Evolutionary conservation across 495 filamentous ascomycete species (phyloP).

Genomic region (Bacidia rubella): DNA sequence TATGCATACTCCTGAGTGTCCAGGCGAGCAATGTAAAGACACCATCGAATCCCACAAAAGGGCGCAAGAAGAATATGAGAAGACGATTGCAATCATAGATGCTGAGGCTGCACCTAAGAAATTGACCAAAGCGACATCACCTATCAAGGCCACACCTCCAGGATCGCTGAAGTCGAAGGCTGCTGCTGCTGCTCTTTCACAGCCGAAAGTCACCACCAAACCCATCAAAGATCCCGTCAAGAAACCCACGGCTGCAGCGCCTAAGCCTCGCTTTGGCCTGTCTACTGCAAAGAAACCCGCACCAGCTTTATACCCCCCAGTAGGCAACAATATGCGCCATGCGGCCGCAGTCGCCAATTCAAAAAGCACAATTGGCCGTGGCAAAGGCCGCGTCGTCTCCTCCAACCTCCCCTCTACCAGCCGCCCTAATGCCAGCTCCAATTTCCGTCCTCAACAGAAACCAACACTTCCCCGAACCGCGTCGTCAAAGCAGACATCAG

Average conservation of each 20-base stretch:
- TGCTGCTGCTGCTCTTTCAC: conserved; percentile 43
- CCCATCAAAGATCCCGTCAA: conserved; percentile 20
- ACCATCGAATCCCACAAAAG: conserved; percentile 10
- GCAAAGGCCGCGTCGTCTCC: conserved; percentile 56
- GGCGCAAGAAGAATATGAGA: conserved; percentile 31
- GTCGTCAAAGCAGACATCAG: conserved; percentile 5
- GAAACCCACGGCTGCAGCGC: conserved; percentile 26
- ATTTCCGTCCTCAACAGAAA: not conserved
- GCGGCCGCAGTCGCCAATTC: conserved; percentile 53
- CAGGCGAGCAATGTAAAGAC: conserved; percentile 14
- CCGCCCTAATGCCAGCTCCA: not conserved
- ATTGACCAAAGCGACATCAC: conserved; percentile 19
- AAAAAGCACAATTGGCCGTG: conserved; percentile 66
- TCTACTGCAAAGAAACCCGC: conserved; percentile 26
- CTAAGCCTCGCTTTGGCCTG: conserved; percentile 27
- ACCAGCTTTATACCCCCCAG: not conserved
- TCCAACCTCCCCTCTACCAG: conserved; percentile 21
- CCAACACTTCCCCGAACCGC: conserved; percentile 4
- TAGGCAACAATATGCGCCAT: conserved; percentile 31
- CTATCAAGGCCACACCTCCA: conserved; percentile 11
- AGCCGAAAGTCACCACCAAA: conserved; percentile 20
- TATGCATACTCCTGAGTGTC: conserved; percentile 15
- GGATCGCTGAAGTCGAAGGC: conserved; percentile 37
- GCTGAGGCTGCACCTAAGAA: conserved; percentile 48
- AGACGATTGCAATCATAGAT: conserved; percentile 50